Conservation (phyloP, 1,139 yeast species). For the Maudiozyma humilis region DNA sequence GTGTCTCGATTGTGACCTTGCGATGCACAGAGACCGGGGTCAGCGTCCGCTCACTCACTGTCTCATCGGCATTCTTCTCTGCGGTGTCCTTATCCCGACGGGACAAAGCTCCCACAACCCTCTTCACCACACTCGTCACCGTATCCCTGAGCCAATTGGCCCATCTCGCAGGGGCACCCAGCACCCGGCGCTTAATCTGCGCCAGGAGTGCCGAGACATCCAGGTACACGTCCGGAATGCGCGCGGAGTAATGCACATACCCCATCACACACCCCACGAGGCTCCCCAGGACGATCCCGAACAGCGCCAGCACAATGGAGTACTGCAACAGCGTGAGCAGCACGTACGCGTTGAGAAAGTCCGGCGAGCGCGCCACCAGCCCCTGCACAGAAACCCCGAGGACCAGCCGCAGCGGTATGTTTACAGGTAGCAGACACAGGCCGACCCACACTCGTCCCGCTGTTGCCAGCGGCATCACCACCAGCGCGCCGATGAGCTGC, state of each 20-base stretch:
- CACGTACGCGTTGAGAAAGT: conserved; percentile 14
- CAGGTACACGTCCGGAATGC: conserved; percentile 19
- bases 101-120: too few species aligned
- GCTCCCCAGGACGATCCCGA: conserved; percentile 2
- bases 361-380: conserved; percentile 7
- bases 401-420: conserved; percentile 18
- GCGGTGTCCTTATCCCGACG: too few species aligned
- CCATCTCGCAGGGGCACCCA: neutral
- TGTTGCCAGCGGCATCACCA: conserved; percentile 15
- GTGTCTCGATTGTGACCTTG: neutral
- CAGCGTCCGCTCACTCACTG: neutral
- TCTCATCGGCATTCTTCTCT: too few species aligned
- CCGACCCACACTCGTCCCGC: conserved; percentile 14
- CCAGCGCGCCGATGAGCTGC: neutral
- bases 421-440: conserved; percentile 18
- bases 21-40: neutral
- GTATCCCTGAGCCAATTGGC: neutral
- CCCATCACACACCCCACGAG: conserved; percentile 10
- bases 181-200: neutral
- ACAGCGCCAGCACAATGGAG: conserved; percentile 13
- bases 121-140: neutral
- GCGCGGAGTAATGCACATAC: conserved; percentile 14
- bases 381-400: conserved; percentile 18
- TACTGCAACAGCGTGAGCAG: conserved; percentile 17
- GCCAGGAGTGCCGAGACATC: conserved; percentile 10